These are phyloP conservation scores for Apiotrichum sp. DNA, from an alignment of 1,284 basidiomycete genomes.

Conservation along the genomic window DNA sequence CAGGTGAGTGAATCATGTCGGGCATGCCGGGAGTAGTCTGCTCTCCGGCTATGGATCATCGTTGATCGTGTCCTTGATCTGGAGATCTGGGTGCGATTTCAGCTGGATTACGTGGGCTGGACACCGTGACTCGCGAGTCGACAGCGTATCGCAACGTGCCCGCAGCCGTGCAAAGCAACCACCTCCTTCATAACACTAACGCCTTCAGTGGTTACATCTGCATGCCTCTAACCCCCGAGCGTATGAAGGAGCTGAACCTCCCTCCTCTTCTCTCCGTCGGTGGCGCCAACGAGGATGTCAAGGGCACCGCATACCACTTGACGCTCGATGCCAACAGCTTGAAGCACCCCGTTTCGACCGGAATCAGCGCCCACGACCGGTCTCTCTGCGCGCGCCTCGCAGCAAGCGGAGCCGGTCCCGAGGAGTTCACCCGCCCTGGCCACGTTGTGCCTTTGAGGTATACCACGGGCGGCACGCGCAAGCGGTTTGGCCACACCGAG, in stretches of 20 bases:
- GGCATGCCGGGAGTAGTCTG: slow-evolving; percentile 20
- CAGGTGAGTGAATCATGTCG: slow-evolving; percentile 84
- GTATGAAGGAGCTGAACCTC: slow-evolving; percentile 74
- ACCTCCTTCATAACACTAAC: not conserved
- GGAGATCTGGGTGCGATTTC: no score
- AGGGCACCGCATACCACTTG: slow-evolving; percentile 94
- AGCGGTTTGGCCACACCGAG: slow-evolving; percentile 90
- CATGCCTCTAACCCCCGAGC: slow-evolving; percentile 69
- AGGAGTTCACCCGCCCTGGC: slow-evolving; percentile 85
- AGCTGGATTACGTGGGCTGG: no score
- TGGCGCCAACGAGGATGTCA: slow-evolving; percentile 61
- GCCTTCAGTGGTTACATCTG: slow-evolving; percentile 83
- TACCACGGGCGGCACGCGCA: slow-evolving; percentile 73
- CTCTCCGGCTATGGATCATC: no score
- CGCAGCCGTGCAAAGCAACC: no score
- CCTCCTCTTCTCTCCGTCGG: slow-evolving; percentile 92
- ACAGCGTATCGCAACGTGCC: no score
- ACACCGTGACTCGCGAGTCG: no score
- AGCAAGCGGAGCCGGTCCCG: slow-evolving; percentile 56
- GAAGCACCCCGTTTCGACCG: slow-evolving; percentile 59
- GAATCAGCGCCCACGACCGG: slow-evolving; percentile 94
- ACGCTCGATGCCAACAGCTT: slow-evolving; percentile 77
- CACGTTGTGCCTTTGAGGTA: slow-evolving; percentile 92
- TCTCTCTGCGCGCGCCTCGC: slow-evolving; percentile 78
- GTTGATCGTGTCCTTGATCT: no score